phyloP scores from a whole-genome alignment of 2,329 filamentous ascomycete genomes.

The Thelonectria blattea region DNA sequence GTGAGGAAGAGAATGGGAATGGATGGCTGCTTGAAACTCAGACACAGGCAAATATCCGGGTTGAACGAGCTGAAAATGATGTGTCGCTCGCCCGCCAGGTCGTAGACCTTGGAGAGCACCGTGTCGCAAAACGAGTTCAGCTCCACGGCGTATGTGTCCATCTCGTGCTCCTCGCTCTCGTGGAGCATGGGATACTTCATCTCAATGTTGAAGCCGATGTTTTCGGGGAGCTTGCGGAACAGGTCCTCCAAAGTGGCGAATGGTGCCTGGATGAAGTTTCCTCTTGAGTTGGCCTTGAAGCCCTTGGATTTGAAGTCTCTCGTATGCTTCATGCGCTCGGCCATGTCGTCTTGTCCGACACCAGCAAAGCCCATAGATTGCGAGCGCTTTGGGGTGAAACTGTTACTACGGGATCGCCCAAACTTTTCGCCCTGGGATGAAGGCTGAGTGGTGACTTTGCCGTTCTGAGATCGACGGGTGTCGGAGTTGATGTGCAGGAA shows the following conservation, averaged over 20 bases:
- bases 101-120: slow-evolving; percentile 87
- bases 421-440: slow-evolving; percentile 42
- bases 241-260: slow-evolving; percentile 96
- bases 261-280: slow-evolving; percentile 92
- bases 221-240: slow-evolving; percentile 81
- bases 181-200: slow-evolving; percentile 99
- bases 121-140: slow-evolving; percentile 97
- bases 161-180: slow-evolving; percentile 92
- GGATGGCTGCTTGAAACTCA: slow-evolving; percentile 96
- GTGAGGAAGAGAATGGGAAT: slow-evolving; percentile 95
- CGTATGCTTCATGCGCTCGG: slow-evolving; percentile 96
- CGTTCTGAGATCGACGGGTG: slow-evolving; percentile 39
- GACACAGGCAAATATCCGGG: slow-evolving; percentile 90
- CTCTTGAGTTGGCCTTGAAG: slow-evolving; percentile 93
- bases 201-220: slow-evolving; percentile 96
- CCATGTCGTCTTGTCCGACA: slow-evolving; percentile 49
- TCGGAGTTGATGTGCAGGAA: slow-evolving; percentile 84
- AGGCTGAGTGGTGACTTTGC: slow-evolving; percentile 20
- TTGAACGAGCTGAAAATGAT: slow-evolving; percentile 98
- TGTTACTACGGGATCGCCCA: slow-evolving; percentile 44
- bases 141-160: slow-evolving; percentile 96
- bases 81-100: slow-evolving; percentile 80
- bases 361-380: slow-evolving; percentile 61
- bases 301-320: slow-evolving; percentile 93
- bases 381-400: slow-evolving; percentile 55